A percentile compares a stretch with the other conserved stretches of the same genome.
Evolutionary conservation across 2,329 filamentous ascomycete species (phyloP).

Genomic region (Ophiostoma himal-ulmi): DNA sequence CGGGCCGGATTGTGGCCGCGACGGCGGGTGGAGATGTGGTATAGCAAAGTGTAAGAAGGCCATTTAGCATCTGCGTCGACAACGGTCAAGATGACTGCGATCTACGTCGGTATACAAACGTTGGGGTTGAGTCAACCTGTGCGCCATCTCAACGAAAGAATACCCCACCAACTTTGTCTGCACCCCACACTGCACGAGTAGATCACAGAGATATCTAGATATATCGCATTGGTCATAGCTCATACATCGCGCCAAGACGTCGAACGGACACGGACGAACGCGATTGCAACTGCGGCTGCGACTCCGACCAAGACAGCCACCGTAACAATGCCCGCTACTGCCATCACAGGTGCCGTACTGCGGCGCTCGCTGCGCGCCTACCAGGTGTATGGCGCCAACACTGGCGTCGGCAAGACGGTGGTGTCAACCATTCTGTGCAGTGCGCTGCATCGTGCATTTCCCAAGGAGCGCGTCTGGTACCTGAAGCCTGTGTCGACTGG

Average conservation of each 20-base stretch:
- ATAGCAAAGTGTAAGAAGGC: not conserved
- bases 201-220: not conserved
- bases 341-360: constrained; percentile 41
- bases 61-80: not conserved
- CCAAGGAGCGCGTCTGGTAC: constrained; percentile 44
- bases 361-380: constrained; percentile 64
- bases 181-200: not conserved
- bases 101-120: constrained; percentile 5
- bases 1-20: not conserved
- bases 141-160: constrained; percentile 10
- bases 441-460: constrained; percentile 45
- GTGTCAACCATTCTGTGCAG: constrained; percentile 67
- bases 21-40: not conserved
- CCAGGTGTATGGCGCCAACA: constrained; percentile 79
- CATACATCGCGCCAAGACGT: not conserved
- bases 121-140: constrained; percentile 7
- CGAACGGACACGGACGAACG: not conserved
- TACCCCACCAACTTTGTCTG: not conserved
- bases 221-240: not conserved
- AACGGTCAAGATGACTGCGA: not conserved
- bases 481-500: constrained; percentile 81
- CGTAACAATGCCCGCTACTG: constrained; percentile 5
- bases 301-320: not conserved
- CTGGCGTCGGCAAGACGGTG: constrained; percentile 79
- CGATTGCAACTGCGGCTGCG: not conserved